Percentiles rank a stretch among this genome's conserved stretches.
phyloP scores from a whole-genome alignment of 768 basidiomycete genomes.

The Rhodotorula paludigena region DNA sequence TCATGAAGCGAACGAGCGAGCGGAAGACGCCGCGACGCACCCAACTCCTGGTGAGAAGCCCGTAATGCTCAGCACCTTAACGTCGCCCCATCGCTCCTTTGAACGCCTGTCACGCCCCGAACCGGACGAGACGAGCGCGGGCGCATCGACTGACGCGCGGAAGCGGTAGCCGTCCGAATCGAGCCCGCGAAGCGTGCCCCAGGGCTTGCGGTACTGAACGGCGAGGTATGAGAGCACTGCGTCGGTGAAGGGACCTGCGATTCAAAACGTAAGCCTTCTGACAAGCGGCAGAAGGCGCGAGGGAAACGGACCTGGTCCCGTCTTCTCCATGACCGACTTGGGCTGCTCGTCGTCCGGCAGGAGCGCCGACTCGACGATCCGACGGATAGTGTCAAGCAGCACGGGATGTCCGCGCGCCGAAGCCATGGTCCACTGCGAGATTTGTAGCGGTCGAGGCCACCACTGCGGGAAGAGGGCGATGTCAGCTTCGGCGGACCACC shows the following conservation, averaged over 20 bases:
- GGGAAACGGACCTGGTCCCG: constrained; percentile 45
- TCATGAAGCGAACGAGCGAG: neutral
- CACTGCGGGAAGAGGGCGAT: constrained; percentile 28
- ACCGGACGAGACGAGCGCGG: neutral
- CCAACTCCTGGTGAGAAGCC: constrained; percentile 47
- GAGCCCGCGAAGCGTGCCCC: constrained; percentile 47
- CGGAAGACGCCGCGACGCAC: neutral
- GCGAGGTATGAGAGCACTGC: constrained; percentile 48
- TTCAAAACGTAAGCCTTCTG: neutral
- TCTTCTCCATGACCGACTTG: constrained; percentile 50
- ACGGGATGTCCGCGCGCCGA: constrained; percentile 50
- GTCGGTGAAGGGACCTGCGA: constrained; percentile 44
- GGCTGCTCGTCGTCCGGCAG: constrained; percentile 42
- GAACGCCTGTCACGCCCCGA: neutral
- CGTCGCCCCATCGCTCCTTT: constrained; percentile 47
- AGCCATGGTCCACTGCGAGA: constrained; percentile 53
- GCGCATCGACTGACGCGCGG: neutral
- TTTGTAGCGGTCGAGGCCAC: constrained; percentile 49
- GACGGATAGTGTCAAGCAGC: constrained; percentile 48
- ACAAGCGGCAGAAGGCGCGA: neutral
- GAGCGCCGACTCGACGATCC: constrained; percentile 44
- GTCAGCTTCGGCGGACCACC: neutral
- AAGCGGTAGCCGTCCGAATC: constrained; percentile 25
- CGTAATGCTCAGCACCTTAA: constrained; percentile 48
- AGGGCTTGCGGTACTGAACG: constrained; percentile 46